phyloP scores from a whole-genome alignment of 2,329 filamentous ascomycete species.

The Xylaria sp. region DNA sequence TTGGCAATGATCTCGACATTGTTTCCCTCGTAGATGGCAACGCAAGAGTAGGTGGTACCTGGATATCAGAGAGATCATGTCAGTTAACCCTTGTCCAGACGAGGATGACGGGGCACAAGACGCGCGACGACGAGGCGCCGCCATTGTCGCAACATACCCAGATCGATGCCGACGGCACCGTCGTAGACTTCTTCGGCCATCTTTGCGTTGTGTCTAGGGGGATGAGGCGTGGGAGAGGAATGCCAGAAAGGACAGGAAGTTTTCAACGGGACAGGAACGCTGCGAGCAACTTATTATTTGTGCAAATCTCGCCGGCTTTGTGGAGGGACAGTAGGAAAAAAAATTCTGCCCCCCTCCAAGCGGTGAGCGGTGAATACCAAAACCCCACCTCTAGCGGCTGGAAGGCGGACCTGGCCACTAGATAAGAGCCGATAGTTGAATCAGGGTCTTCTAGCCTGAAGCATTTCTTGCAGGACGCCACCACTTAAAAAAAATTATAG shows the following conservation, averaged over 20 bases:
- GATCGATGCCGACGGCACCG: slow-evolving; percentile 99
- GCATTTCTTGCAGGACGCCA: slow-evolving; percentile 11
- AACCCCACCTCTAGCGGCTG: slow-evolving; percentile 36
- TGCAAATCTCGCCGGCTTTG: slow-evolving; percentile 41
- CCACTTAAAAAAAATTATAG: slow-evolving; percentile 14
- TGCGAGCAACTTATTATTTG: slow-evolving; percentile 33
- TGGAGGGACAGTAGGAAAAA: slow-evolving; percentile 38
- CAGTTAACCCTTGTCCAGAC: slow-evolving; percentile 14
- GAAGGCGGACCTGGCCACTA: slow-evolving; percentile 23
- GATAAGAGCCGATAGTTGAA: slow-evolving; percentile 37
- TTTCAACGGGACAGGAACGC: slow-evolving; percentile 36
- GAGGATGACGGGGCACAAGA: not conserved
- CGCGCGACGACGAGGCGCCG: not conserved
- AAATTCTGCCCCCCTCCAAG: slow-evolving; percentile 42
- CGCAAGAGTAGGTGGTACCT: slow-evolving; percentile 99
- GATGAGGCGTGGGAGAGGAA: slow-evolving; percentile 33
- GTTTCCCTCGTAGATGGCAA: slow-evolving; percentile 98
- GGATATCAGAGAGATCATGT: slow-evolving; percentile 32
- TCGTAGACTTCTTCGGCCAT: slow-evolving; percentile 99
- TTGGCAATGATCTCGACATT: slow-evolving; percentile 99
- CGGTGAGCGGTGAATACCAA: slow-evolving; percentile 37
- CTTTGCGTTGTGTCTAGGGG: slow-evolving; percentile 48
- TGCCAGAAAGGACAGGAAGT: slow-evolving; percentile 37
- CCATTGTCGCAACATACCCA: slow-evolving; percentile 73
- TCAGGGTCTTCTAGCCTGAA: slow-evolving; percentile 16